Percentiles rank a stretch among this genome's conserved stretches.
phyloP scores from a whole-genome alignment of 208 protist genomes.

The Leishmania braziliensis region DNA sequence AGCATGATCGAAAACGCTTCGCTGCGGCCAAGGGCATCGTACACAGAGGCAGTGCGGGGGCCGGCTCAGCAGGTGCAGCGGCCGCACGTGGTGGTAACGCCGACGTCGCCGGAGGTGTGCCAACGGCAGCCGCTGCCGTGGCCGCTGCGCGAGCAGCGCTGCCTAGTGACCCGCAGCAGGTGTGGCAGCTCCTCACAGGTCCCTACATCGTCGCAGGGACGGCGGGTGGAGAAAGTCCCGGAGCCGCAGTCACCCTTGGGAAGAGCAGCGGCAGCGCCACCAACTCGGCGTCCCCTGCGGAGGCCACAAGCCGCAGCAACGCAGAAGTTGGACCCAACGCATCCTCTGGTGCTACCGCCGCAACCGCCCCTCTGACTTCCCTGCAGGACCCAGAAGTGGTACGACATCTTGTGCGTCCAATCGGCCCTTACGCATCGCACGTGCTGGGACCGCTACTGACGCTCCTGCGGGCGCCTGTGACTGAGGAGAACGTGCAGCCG shows the following conservation, averaged over 20 bases:
- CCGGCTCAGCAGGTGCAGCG: neutral
- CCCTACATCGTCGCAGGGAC: conserved; percentile 10
- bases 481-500: conserved; percentile 8
- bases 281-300: neutral
- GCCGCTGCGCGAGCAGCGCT: conserved; percentile 17
- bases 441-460: conserved; percentile 25
- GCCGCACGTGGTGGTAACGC: conserved; percentile 7
- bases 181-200: conserved; percentile 19
- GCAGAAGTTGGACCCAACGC: neutral
- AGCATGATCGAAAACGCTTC: conserved; percentile 2
- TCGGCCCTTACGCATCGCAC: conserved; percentile 23
- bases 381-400: conserved; percentile 38
- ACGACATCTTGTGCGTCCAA: conserved; percentile 33
- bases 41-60: neutral
- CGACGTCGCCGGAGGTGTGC: neutral
- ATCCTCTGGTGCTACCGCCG: neutral
- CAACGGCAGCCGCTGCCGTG: conserved; percentile 9
- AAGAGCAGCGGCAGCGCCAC: neutral
- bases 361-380: neutral
- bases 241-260: neutral
- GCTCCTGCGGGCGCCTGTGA: conserved; percentile 12
- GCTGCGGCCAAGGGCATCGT: conserved; percentile 5
- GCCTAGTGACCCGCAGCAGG: conserved; percentile 12
- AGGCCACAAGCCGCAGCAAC: neutral
- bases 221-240: neutral